Conservation (phyloP, 768 basidiomycete genomes). For the Suillus placidus region DNA sequence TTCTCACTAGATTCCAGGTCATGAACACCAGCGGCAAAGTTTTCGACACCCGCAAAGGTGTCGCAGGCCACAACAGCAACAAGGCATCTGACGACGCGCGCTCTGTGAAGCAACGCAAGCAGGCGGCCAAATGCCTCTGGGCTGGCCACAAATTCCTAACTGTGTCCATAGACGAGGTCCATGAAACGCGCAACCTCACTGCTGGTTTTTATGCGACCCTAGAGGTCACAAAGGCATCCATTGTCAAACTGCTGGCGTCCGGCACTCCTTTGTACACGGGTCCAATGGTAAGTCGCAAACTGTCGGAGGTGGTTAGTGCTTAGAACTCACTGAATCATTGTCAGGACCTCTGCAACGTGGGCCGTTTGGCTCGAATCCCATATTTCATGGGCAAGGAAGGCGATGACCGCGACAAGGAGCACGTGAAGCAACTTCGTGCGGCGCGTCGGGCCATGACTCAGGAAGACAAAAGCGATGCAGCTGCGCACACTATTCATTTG, state of each 20-base stretch:
- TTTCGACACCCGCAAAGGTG: neutral
- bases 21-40: neutral
- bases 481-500: no score
- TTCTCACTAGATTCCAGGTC: no score
- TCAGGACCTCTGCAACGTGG: conserved; percentile 33
- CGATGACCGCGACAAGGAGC: conserved; percentile 24
- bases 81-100: neutral
- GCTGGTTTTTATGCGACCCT: conserved; percentile 20
- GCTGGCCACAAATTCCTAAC: conserved; percentile 18
- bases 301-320: neutral
- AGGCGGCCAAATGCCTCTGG: neutral
- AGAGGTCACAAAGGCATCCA: conserved; percentile 11
- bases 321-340: neutral
- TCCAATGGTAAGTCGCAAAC: conserved; percentile 20
- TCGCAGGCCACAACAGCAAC: neutral
- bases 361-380: conserved; percentile 28
- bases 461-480: neutral
- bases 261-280: conserved; percentile 37
- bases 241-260: conserved; percentile 23
- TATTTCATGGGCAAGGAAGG: conserved; percentile 26
- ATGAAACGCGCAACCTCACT: conserved; percentile 24
- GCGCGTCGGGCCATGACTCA: neutral
- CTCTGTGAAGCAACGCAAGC: neutral
- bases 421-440: neutral
- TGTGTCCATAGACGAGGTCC: conserved; percentile 27